A percentile compares a stretch with the other conserved stretches of the same genome.
Conservation (phyloP, 371 early-diverging fungal species). For the Mortierella sp. region DNA sequence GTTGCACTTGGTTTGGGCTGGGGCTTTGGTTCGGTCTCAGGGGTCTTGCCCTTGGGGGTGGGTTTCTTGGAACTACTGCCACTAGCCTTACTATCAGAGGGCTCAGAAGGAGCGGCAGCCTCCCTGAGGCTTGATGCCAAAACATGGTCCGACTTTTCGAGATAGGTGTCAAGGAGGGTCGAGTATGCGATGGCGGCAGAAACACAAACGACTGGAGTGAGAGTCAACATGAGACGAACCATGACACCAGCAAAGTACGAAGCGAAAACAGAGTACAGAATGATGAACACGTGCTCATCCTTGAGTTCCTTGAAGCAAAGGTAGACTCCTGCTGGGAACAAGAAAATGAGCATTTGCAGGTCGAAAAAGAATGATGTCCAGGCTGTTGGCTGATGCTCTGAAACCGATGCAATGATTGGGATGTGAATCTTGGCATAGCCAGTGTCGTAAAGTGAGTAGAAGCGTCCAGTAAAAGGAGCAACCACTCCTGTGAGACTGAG, state of each 20-base stretch:
- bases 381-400: constrained; percentile 99
- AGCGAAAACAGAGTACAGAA: constrained; percentile 94
- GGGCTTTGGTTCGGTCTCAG: constrained; percentile 41
- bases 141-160: constrained; percentile 59
- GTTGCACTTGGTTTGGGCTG: constrained; percentile 33
- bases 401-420: constrained; percentile 99
- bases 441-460: constrained; percentile 99
- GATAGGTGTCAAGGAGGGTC: constrained; percentile 84
- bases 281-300: constrained; percentile 97
- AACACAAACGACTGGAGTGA: constrained; percentile 98
- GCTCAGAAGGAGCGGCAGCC: not conserved
- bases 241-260: constrained; percentile 99
- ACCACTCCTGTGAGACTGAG: constrained; percentile 88
- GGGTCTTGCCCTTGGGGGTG: constrained; percentile 29
- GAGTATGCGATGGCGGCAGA: constrained; percentile 93
- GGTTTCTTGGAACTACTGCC: constrained; percentile 12
- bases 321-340: constrained; percentile 98
- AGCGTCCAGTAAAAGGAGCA: constrained; percentile 99
- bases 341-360: constrained; percentile 91
- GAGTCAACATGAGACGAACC: constrained; percentile 98
- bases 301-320: constrained; percentile 92
- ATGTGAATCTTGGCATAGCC: constrained; percentile 98
- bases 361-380: constrained; percentile 99
- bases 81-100: constrained; percentile 17
- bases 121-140: constrained; percentile 17